A percentile compares a stretch with the other conserved stretches of the same genome.
Evolutionary conservation across 768 basidiomycete genomes (phyloP).

Genomic region (Royoungia palumana): DNA sequence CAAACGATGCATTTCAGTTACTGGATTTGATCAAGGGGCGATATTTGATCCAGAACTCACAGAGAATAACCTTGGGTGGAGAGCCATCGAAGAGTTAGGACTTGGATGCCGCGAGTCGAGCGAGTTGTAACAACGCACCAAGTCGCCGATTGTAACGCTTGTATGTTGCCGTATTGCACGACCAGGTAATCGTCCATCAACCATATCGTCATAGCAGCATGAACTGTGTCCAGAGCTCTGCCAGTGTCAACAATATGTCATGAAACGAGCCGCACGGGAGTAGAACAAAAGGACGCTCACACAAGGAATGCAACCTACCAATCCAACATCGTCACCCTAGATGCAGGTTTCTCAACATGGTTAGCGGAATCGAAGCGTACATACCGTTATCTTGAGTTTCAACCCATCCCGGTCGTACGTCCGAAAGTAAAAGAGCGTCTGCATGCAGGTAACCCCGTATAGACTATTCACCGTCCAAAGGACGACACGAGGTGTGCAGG

Average conservation of each 20-base stretch:
- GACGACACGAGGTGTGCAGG: neutral
- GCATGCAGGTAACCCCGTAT: constrained; percentile 27
- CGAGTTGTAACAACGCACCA: constrained; percentile 18
- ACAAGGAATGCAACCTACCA: too few species aligned
- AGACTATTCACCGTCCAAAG: constrained; percentile 9
- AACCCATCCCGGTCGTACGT: constrained; percentile 18
- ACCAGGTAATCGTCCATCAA: constrained; percentile 25
- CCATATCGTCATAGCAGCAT: constrained; percentile 23
- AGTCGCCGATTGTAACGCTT: constrained; percentile 8
- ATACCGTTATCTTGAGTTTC: constrained; percentile 23
- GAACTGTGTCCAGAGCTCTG: constrained; percentile 21
- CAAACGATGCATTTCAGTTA: neutral
- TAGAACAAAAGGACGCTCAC: too few species aligned
- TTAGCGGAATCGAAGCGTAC: neutral
- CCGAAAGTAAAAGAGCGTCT: constrained; percentile 27
- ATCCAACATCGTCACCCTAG: too few species aligned
- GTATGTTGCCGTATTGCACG: constrained; percentile 12
- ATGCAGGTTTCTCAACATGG: too few species aligned
- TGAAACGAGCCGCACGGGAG: too few species aligned
- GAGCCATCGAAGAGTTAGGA: neutral
- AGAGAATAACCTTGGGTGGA: constrained; percentile 9
- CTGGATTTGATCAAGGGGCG: neutral
- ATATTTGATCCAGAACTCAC: constrained; percentile 9
- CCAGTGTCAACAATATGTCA: neutral
- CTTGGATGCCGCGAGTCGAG: too few species aligned